These are phyloP conservation scores for Malassezia arunalokei DNA, from an alignment of 1,284 basidiomycete species.

Conservation along the genomic window DNA sequence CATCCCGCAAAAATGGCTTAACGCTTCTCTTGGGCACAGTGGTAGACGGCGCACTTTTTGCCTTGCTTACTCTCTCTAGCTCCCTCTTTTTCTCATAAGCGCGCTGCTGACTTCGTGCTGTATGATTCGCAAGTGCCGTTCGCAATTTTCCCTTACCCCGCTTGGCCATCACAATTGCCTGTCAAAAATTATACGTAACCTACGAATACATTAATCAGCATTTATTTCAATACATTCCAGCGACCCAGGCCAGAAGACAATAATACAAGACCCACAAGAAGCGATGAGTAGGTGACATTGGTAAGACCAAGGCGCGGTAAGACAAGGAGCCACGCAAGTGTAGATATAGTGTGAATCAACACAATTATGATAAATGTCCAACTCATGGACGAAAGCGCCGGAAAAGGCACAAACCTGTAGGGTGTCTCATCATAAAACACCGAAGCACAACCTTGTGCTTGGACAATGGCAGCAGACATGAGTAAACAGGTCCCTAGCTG, in stretches of 20 bases:
- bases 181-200: constrained; percentile 10
- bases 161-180: constrained; percentile 7
- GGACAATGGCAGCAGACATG: constrained; percentile 28
- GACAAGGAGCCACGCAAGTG: constrained; percentile 27
- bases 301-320: constrained; percentile 31
- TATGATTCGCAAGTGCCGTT: constrained; percentile 12
- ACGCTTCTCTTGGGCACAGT: constrained; percentile 14
- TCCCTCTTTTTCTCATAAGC: constrained; percentile 28
- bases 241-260: constrained; percentile 26
- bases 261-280: constrained; percentile 33
- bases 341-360: constrained; percentile 26
- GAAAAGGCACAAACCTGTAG: constrained; percentile 21
- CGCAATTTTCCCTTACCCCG: constrained; percentile 11
- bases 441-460: constrained; percentile 23
- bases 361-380: constrained; percentile 24
- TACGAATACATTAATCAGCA: constrained; percentile 1
- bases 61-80: background rate
- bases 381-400: constrained; percentile 17
- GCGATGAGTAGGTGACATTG: constrained; percentile 27
- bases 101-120: constrained; percentile 8
- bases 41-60: background rate
- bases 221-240: constrained; percentile 22
- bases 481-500: constrained; percentile 31
- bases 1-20: constrained; percentile 62
- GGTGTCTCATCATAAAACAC: constrained; percentile 15